Evolutionary conservation across 192 early-diverging fungal species (phyloP), one percentile per base, ranked within the genome.

Genomic region (Kappamyces sp.): DNA sequence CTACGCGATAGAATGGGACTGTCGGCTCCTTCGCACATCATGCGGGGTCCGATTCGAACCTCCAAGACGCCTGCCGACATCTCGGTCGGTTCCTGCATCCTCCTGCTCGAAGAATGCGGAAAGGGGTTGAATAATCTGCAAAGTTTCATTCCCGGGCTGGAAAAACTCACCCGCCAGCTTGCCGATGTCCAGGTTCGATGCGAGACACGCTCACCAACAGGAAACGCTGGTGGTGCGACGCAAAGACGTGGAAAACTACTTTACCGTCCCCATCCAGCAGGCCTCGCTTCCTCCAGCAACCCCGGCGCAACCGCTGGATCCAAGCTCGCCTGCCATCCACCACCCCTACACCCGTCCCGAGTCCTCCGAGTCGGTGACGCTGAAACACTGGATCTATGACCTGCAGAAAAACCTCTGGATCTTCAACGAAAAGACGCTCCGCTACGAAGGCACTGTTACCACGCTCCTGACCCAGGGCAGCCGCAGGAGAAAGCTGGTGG

Each of bases 371-470:
- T 31, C 7, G 4, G 42, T 32, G 7, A 59, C 57, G 35, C 13
- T 59, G 31, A 36, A 43, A 6, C 57, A 59, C 33, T 59, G 57
- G 57, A 35, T 59, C 12, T 59, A 59, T 47, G 35, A 59, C 5
- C 32, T 59, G 1, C 57, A 59, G 49, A 59, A 59, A 47, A 35
- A 59, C 38, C 5, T 40, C 3, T 59, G 57, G 57, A 40, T 59
- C 13, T 40, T 59, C 34, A 35, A 47, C 37, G 57, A 59, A 13
- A 59, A 59, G 46, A 46, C 42, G n/a, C 43, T 32, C 8, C 32
- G 38, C 5, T 59, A 59, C 31, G 38, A 35, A 2, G 44, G 36
- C 10, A 36, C 57, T 46, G 34, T 13, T 10, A 59, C 38, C 42
- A 47, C 33, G 8, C 37, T 59, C 46, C 43, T 59, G 2, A 59